Base-by-base conservation (phyloP, 139 green algal genomes). In the Eudorina sp. region DNA sequence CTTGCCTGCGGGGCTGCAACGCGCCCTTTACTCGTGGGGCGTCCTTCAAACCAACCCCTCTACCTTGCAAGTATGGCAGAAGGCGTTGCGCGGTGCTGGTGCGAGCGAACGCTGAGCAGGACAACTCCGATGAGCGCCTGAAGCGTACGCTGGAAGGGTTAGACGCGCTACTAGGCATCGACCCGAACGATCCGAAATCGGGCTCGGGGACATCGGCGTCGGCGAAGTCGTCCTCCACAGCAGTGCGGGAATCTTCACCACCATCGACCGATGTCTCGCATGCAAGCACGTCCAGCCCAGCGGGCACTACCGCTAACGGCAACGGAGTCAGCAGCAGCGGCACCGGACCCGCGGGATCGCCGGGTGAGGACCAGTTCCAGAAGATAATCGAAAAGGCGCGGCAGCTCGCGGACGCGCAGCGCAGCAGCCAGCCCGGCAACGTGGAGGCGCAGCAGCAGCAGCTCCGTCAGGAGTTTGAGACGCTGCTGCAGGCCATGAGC, bases 81-180 rank as follows among this genome's bases (percentile, higher is more conserved):
- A 46, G 81, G 62, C 81, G 81, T 1, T 79, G 21, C 64, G 46
- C 34, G 23, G 34, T 77, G 21, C 64, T 87, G 8, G 81, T 87
- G 31, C 64, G 64, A n/a, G 81, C 81, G 43, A 31, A 3, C 18
- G 31, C 41, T 6, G 60, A 76, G 9, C 36, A 62, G 23, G 81
- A 87, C 25, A 45, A 38, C n/a, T 45, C 23, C 23, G 80, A 76
- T 43, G 14, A 86, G 74, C 84, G 88, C 13, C 92, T 98, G 38
- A 91, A 93, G 45, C 92, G 87, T 18, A 98, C 96, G 8, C 48
- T 98, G 25, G 84, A 92, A 9, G 93, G 93, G 29, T 82, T 98
- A 51, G 95, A 98, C 60, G 95, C 95, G 0, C 70, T 98, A n/a
- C 91, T 98, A 29, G 96, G 96, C 5, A 94, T 97, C 8, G 89